Base-by-base conservation (phyloP, 2,329 filamentous ascomycete species). In the Pseudogymnoascus sp. region DNA sequence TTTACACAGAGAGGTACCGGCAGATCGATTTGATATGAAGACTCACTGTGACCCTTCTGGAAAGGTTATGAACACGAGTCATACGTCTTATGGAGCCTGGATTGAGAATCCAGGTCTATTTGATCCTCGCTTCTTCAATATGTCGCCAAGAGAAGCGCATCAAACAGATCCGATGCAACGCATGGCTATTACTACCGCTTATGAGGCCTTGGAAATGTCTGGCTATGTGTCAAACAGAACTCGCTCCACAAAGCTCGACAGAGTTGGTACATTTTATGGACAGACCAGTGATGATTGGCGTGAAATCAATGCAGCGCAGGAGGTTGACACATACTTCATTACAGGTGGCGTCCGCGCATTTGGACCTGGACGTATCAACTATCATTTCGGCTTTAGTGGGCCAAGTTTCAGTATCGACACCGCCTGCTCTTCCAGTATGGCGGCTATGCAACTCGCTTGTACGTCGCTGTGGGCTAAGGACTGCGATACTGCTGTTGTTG, bases 101-200 rank as follows among this genome's bases (percentile, higher is more conserved):
- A 82, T 70, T 38, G 85, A 91, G 66, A 83, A 91, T 66, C 89
- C 89, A 0, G 89, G 89, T 63, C 79, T 89, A 59, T 93, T 93
- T 70, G 90, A 93, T 69, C 87, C 89, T n/a, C 81, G 87, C 0
- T 93, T 93, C 77, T 93, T 93, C 82, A 91, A 91, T 75, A 92
- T 93, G 87, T 92, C 89, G 37, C 89, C 89, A 5, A 84, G 89
- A 69, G 89, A 93, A 75, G 90, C 90, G 28, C 84, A 85, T 61
- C 89, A 92, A 72, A 91, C 89, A 1, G 90, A 93, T 72, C 90
- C 90, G 0, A 91, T 91, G 83, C 89, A 91, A 73, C 83, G 90
- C 69, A 80, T 93, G 68, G 88, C 89, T 2, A 77, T 95, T 21
- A 84, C 87, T 7, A 91, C 89, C 2, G 89, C 89, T 0, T 93